Base-by-base conservation (phyloP, 352 stramenopile genomes). In the Globisporangium apiculatum region DNA sequence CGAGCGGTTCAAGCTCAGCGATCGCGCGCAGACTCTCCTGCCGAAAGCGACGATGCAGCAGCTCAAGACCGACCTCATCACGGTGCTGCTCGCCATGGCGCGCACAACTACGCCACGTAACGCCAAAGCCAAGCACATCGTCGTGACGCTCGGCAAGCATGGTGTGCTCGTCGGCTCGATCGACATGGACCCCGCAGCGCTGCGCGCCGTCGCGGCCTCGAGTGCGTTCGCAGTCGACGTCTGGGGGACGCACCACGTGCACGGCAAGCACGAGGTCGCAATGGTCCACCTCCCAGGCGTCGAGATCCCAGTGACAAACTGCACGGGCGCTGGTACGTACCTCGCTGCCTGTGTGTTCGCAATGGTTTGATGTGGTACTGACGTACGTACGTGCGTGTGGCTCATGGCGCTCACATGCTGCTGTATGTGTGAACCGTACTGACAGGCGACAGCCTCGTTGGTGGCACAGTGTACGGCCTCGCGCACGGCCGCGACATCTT, bases 121-220 rank as follows among this genome's bases (percentile, higher is more conserved):
- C 24, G 24, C 2, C 24, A 31, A 31, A 31, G 11, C 7, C 40
- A 88, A 84, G 61, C 77, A 91, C 48, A 69, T 94, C 38, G 66
- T 94, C 46, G 80, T 94, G 8, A 95, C 86, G 9, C 60, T 94
- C 18, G 86, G 86, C 45, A 83, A 84, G 55, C 70, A 89, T 49
- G 86, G 86, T 2, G 76, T 89, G 8, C 56, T 94, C 18, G 68
- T 89, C 11, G 76, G 71, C 2, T 90, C 82, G 10, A 65, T 87
- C 57, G 88, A 89, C 58, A 57, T 89, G 24, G 55, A 65, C 15
- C 53, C 66, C 8, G n/a, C 36, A 5, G 59, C 75, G 14, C 17
- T 85, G 35, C 62, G 66, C 11, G 52, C 62, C 12, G 47, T 66
- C 15, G 65, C 71, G 12, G 60, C 65, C 7, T 46, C 70, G 0